phyloP scores from a whole-genome alignment of 441 rosid genomes.

The Flueggea neowawraea region DNA sequence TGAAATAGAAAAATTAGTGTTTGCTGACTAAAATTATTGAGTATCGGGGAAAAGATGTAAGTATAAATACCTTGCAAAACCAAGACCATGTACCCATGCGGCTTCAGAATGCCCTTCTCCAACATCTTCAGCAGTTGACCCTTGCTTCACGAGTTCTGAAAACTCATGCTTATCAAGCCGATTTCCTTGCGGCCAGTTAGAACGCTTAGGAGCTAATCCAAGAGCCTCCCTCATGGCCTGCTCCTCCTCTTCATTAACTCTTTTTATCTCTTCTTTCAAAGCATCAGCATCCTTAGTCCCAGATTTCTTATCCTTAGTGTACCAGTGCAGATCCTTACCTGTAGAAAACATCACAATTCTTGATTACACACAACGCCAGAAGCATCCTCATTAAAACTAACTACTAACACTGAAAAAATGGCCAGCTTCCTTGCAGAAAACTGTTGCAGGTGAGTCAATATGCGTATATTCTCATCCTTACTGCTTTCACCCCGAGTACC shows the following conservation, averaged over 20 bases:
- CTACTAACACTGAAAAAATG: background rate
- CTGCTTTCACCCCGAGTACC: background rate
- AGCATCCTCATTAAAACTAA: background rate
- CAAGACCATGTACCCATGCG: conserved; percentile 83
- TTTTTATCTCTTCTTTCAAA: conserved; percentile 77
- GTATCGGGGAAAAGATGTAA: background rate
- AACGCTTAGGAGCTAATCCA: conserved; percentile 90
- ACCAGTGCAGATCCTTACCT: conserved; percentile 99
- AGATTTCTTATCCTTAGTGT: conserved; percentile 65
- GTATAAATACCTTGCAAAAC: conserved; percentile 65
- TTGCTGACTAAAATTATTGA: background rate
- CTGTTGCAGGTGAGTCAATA: no score
- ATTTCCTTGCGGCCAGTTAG: conserved; percentile 69
- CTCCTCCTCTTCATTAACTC: conserved; percentile 94
- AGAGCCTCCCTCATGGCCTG: conserved; percentile 99
- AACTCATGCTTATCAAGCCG: conserved; percentile 94
- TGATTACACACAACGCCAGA: conserved; percentile 2
- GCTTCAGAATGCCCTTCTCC: conserved; percentile 97
- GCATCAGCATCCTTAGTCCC: conserved; percentile 49
- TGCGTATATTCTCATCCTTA: no score
- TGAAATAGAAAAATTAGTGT: no score
- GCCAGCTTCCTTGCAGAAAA: no score
- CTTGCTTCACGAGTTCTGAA: conserved; percentile 87
- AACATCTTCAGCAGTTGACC: conserved; percentile 93
- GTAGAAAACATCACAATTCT: background rate